Evolutionary conservation across 192 early-diverging fungal species (phyloP).

Genomic region (Pilaira anomala): DNA sequence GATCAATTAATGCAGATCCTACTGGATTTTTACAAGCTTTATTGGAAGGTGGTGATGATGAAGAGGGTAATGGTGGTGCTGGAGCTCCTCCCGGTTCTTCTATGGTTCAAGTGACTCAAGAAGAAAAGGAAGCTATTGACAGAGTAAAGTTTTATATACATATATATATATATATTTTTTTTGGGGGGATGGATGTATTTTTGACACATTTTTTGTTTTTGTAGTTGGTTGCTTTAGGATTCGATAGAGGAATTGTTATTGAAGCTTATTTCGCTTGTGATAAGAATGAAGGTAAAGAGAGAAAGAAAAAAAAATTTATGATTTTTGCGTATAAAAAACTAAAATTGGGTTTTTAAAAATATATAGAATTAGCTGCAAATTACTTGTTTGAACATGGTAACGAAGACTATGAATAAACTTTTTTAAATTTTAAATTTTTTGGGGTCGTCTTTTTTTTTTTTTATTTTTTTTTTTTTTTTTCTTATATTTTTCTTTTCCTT

Average conservation of each 20-base stretch:
- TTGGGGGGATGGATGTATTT: too few relatives aligned
- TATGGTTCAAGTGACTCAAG: conserved; percentile 79
- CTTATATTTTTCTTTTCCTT: too few relatives aligned
- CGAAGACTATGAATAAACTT: conserved; percentile 51
- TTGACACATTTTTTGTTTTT: neutral
- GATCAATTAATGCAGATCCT: conserved; percentile 74
- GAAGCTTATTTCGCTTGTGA: conserved; percentile 97
- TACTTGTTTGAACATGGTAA: conserved; percentile 83
- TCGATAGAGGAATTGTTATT: conserved; percentile 75
- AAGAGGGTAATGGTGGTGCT: conserved; percentile 41
- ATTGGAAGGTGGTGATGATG: conserved; percentile 58
- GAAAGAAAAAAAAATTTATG: neutral
- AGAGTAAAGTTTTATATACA: conserved; percentile 63
- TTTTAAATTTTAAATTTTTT: too few relatives aligned
- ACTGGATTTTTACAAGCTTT: conserved; percentile 79
- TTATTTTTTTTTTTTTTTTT: too few relatives aligned
- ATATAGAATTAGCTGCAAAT: conserved; percentile 91
- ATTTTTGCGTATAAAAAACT: neutral
- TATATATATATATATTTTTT: conserved; percentile 9
- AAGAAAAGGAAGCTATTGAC: conserved; percentile 89
- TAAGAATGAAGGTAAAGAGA: conserved; percentile 75
- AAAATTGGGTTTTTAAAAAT: too few relatives aligned
- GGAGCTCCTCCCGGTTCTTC: conserved; percentile 45
- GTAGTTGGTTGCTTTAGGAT: conserved; percentile 81
- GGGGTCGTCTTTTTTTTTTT: too few relatives aligned